These are phyloP conservation scores for Mytilinidion resinicola DNA, from an alignment of 495 filamentous ascomycete genomes.

Conservation along the genomic window DNA sequence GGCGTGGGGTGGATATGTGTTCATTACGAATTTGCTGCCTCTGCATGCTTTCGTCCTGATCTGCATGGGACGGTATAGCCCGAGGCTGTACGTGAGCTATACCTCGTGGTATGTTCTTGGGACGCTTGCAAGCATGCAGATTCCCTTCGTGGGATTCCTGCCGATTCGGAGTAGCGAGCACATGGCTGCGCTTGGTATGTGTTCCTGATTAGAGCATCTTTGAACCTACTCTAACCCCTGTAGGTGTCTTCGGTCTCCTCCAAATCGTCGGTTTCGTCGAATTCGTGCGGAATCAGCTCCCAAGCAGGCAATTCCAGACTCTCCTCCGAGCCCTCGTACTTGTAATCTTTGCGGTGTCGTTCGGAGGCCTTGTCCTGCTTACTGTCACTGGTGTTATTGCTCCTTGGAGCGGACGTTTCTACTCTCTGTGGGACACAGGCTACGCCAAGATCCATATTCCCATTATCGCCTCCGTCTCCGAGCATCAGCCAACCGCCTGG, in stretches of 20 bases:
- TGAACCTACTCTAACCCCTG: slow-evolving; percentile 30
- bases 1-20: slow-evolving; percentile 99
- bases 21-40: slow-evolving; percentile 97
- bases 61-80: slow-evolving; percentile 94
- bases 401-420: slow-evolving; percentile 98
- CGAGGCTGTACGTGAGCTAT: slow-evolving; percentile 90
- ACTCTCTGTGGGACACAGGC: slow-evolving; percentile 97
- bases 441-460: slow-evolving; percentile 99
- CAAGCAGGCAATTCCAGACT: slow-evolving; percentile 88
- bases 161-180: slow-evolving; percentile 96
- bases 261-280: slow-evolving; percentile 93
- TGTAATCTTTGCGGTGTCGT: slow-evolving; percentile 64
- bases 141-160: slow-evolving; percentile 97
- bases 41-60: slow-evolving; percentile 93
- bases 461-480: slow-evolving; percentile 98
- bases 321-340: slow-evolving; percentile 73
- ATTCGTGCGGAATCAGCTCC: slow-evolving; percentile 77
- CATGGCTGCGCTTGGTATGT: slow-evolving; percentile 89
- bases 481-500: slow-evolving; percentile 99
- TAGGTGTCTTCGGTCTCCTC: slow-evolving; percentile 91
- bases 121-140: slow-evolving; percentile 97
- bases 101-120: slow-evolving; percentile 97
- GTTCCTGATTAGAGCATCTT: background rate
- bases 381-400: slow-evolving; percentile 87
- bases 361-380: slow-evolving; percentile 70